Evolutionary conservation across 192 early-diverging fungal genomes (phyloP), one percentile per base, ranked within the genome.

Genomic region (Coemansia reversa): DNA sequence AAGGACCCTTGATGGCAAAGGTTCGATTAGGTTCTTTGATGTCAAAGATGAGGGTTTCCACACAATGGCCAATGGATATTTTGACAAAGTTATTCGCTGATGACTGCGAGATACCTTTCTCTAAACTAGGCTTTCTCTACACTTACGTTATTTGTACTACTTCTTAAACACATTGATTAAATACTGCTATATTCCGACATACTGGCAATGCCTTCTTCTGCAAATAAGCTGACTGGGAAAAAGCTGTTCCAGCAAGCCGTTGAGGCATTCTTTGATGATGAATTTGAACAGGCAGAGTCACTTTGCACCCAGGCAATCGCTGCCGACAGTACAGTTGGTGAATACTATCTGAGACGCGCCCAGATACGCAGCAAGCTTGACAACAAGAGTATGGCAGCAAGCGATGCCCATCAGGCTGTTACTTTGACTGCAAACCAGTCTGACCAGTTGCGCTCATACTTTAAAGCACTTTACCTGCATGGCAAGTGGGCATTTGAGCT

Each of bases 201-300:
- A 23, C 51, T 58, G 64, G 27, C 55, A 19, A 45, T 45, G 39
- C 39, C 39, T 5, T 45, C 39, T 0, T 45, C 39, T 3, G 62
- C 62, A 19, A 69, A 63, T 60, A 70, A 77, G 51, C 62, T 65
- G 55, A 47, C 68, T 0, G 80, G 63, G 63, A 74, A 71, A 22
- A 47, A 30, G 7, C 65, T 74, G 58, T 77, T 62, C 35, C 65
- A 73, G 53, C 60, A 86, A 66, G 94, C 88, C 14, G 91, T 87
- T 70, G 85, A 89, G 63, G 89, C 89, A 39, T 92, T 88, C 67
- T 86, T 91, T 67, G 88, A 91, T 56, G 91, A 91, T 58, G 90
- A 91, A 60, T 94, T 85, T 63, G 84, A 88, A 47, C 81, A 84
- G 47, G 89, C 93, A 30, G 78, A 92, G 60, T 65, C 67, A 7